Base-by-base conservation (phyloP, 2,329 filamentous ascomycete species). In the Plenodomus lindquistii region DNA sequence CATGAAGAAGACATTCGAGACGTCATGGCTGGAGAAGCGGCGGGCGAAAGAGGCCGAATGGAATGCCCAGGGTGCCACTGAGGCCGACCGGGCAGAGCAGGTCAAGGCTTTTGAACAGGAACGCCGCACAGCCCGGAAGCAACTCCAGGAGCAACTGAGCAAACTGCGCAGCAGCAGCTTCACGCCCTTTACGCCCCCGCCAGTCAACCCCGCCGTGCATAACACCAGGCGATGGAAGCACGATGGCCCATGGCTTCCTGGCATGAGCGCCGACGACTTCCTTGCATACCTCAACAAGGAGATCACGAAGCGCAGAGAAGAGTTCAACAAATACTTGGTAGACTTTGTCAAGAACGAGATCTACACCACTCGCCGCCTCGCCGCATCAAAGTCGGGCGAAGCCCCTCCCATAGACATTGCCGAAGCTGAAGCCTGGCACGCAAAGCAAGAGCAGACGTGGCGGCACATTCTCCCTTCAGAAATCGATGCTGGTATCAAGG, bases 191-290 rank as follows among this genome's bases (percentile, higher is more conserved):
- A 57, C 42, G n/a, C 57, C 57, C 7, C 58, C 62, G 11, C 54
- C 56, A 17, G 49, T 62, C 45, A 52, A 67, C 46, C 44, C 51
- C 19, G 47, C 42, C 3, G 59, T 59, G 15, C 66, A 65, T 47
- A 62, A 65, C 46, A 59, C 52, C 31, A 60, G 50, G 35, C 74
- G 81, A 63, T 85, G 81, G 77, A 81, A 82, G 63, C 81, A 79
- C 57, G 73, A 77, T 24, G 82, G 83, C 0, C 83, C 83, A n/a
- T 84, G 78, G 76, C 67, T 85, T 22, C 77, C 79, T 13, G 78
- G 79, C 13, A 79, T 83, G 73, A 77, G 77, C 24, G 75, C 81
- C 47, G 73, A 77, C 18, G 79, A 84, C 52, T 85, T 86, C 60
- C 66, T 77, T 38, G 59, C 63, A 1, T 85, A 79, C 54, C 48